Percentiles rank a stretch among this genome's conserved stretches.
These are phyloP conservation scores for Boletus edulis DNA, from an alignment of 768 basidiomycete species.

Conservation along the genomic window DNA sequence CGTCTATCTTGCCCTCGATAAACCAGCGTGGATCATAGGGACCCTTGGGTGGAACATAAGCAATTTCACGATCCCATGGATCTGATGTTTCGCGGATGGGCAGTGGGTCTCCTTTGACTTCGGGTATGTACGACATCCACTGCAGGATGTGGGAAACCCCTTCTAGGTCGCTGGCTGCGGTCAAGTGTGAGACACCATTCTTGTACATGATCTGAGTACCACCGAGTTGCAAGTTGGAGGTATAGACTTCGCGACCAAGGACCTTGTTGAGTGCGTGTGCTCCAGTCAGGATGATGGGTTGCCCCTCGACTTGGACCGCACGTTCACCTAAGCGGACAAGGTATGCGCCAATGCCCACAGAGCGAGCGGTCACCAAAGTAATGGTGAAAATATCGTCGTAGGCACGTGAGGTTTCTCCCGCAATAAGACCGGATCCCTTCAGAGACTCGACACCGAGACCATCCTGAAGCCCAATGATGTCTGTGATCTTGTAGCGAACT, in stretches of 20 bases:
- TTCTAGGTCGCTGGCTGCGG: constrained; percentile 92
- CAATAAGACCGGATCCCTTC: constrained; percentile 96
- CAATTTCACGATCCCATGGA: constrained; percentile 90
- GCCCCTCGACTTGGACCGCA: constrained; percentile 97
- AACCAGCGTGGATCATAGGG: constrained; percentile 98
- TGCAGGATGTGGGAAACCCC: constrained; percentile 92
- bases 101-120: constrained; percentile 72
- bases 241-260: constrained; percentile 97
- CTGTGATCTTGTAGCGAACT: constrained; percentile 89
- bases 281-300: constrained; percentile 98
- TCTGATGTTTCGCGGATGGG: constrained; percentile 76
- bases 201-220: constrained; percentile 99
- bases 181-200: constrained; percentile 97
- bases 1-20: constrained; percentile 91
- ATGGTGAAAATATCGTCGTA: constrained; percentile 99
- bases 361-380: constrained; percentile 96
- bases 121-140: constrained; percentile 94
- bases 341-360: constrained; percentile 98
- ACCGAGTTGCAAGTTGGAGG: constrained; percentile 96
- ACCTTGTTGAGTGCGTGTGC: constrained; percentile 98
- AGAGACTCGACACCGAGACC: constrained; percentile 96
- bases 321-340: constrained; percentile 97
- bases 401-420: constrained; percentile 96
- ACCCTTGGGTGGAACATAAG: constrained; percentile 87
- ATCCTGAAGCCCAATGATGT: constrained; percentile 95